A percentile compares a stretch with the other conserved stretches of the same genome.
phyloP scores from a whole-genome alignment of 768 basidiomycete genomes.

The Tricholoma bakamatsutake region DNA sequence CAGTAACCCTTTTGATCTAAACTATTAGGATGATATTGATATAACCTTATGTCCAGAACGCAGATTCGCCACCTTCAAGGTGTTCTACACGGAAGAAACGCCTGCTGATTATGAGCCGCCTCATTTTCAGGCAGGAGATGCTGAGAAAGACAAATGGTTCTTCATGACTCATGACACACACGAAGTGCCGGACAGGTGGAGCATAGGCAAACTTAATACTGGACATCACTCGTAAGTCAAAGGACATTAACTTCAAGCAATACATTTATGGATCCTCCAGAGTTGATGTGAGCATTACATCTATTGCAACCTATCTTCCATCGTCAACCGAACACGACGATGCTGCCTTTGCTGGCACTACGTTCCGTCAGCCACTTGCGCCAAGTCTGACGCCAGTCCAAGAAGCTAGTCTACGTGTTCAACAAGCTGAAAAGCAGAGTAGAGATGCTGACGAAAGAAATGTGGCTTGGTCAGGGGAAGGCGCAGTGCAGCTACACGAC shows the following conservation, averaged over 20 bases:
- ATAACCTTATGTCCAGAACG: conserved; percentile 40
- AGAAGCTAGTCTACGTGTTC: conserved; percentile 45
- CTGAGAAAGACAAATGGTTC: conserved; percentile 69
- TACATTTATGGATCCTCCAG: conserved; percentile 26
- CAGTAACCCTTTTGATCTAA: conserved; percentile 38
- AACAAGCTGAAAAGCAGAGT: conserved; percentile 54
- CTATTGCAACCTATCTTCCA: conserved; percentile 70
- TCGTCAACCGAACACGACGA: conserved; percentile 53
- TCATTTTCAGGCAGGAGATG: conserved; percentile 67
- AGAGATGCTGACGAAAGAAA: conserved; percentile 57
- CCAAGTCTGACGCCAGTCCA: conserved; percentile 49
- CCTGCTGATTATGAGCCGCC: conserved; percentile 84
- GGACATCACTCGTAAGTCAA: conserved; percentile 64
- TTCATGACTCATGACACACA: conserved; percentile 71
- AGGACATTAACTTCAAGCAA: not conserved
- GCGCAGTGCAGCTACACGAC: conserved; percentile 43
- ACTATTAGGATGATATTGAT: not conserved
- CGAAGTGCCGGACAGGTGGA: conserved; percentile 72
- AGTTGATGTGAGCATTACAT: conserved; percentile 65
- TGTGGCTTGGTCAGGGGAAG: conserved; percentile 60
- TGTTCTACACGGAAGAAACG: conserved; percentile 76
- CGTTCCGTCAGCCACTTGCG: conserved; percentile 21
- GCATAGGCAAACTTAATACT: conserved; percentile 60
- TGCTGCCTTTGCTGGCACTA: conserved; percentile 48
- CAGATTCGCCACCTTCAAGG: conserved; percentile 84